A percentile compares a stretch with the other conserved stretches of the same genome.
Evolutionary conservation across 768 basidiomycete species (phyloP).

Genomic region (Vararia minispora): DNA sequence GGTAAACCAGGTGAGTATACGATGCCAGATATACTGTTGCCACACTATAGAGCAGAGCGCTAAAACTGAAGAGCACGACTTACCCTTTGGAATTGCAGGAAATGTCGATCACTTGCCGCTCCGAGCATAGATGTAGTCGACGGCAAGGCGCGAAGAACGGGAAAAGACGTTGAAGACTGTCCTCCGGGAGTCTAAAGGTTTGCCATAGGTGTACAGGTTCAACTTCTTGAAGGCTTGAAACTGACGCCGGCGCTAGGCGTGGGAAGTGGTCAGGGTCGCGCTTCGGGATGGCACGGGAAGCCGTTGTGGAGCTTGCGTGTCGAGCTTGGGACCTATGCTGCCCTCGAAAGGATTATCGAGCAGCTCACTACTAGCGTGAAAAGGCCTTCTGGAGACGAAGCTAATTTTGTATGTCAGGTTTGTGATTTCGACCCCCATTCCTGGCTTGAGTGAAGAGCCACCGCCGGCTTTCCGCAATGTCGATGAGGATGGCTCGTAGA

Average conservation of each 20-base stretch:
- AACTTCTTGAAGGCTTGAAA: conserved; percentile 27
- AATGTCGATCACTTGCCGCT: conserved; percentile 1
- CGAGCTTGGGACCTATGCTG: conserved; percentile 19
- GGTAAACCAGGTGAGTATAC: no score
- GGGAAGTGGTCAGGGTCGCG: conserved; percentile 19
- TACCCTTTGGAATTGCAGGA: not conserved
- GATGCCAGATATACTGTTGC: no score
- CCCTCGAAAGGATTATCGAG: conserved; percentile 18
- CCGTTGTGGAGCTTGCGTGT: conserved; percentile 27
- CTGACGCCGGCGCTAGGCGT: conserved; percentile 26
- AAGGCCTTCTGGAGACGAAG: no score
- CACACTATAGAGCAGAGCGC: no score
- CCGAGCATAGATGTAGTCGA: not conserved
- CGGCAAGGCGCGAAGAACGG: conserved; percentile 6
- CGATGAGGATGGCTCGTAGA: no score
- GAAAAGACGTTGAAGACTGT: conserved; percentile 26
- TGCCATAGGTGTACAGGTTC: conserved; percentile 21
- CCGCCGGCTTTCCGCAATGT: no score
- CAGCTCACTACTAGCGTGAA: no score
- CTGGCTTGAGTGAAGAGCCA: no score
- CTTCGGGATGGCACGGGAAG: conserved; percentile 17
- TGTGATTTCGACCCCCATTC: no score
- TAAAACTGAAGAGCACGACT: no score
- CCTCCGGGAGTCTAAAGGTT: conserved; percentile 28
- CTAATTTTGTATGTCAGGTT: conserved; percentile 1